phyloP scores from a whole-genome alignment of 306 rosid genomes.

The Glycine tomentella region DNA sequence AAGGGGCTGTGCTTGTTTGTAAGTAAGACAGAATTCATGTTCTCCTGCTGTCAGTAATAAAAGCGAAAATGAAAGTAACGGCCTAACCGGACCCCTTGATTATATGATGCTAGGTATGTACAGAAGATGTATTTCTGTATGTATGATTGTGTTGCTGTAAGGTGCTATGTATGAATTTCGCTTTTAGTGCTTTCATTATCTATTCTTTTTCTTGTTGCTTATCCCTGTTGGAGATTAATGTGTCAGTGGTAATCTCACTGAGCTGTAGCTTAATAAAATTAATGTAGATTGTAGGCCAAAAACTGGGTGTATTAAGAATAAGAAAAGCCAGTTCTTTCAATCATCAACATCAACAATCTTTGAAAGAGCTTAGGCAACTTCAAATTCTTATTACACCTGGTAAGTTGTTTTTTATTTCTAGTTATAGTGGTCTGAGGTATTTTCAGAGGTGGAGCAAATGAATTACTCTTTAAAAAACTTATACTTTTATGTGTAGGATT shows the following conservation, averaged over 20 bases:
- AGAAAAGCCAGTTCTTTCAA: background rate
- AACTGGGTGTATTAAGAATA: background rate
- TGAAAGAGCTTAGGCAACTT: background rate
- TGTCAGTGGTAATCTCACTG: background rate
- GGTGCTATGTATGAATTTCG: constrained; percentile 8
- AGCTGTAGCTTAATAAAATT: background rate
- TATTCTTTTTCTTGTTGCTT: background rate
- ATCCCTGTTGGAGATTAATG: constrained; percentile 13
- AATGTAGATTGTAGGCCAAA: background rate
- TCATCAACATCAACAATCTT: background rate
- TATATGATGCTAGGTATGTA: background rate
- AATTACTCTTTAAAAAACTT: background rate
- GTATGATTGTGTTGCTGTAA: background rate
- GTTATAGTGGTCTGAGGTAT: background rate
- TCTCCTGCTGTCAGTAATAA: constrained; percentile 54
- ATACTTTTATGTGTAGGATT: too few species aligned
- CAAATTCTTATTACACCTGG: background rate
- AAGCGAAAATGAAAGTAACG: background rate
- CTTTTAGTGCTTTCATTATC: background rate
- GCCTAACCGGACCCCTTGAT: constrained; percentile 25
- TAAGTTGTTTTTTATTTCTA: too few species aligned
- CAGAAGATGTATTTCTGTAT: too few species aligned
- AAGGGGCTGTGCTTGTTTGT: constrained; percentile 46
- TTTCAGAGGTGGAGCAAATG: background rate
- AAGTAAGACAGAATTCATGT: constrained; percentile 55